Conservation (phyloP, 2,329 filamentous ascomycete species). For the Fusarium sp. region DNA sequence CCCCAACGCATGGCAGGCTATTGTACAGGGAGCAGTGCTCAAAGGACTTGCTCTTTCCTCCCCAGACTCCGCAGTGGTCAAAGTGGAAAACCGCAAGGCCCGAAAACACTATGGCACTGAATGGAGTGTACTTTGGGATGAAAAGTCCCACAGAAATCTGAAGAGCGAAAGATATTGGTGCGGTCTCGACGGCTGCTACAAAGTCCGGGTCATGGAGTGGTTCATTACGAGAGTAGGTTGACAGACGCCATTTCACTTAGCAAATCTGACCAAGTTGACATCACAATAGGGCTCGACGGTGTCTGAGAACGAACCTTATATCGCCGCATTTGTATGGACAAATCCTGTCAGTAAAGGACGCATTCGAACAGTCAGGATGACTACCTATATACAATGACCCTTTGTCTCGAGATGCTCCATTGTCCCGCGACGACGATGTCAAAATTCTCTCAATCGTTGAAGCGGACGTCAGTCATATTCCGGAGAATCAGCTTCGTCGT, state of each 20-base stretch:
- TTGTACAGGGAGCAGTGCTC: slow-evolving; percentile 60
- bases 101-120: slow-evolving; percentile 56
- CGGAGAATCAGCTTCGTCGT: slow-evolving; percentile 47
- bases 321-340: slow-evolving; percentile 45
- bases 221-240: slow-evolving; percentile 51
- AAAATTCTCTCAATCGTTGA: slow-evolving; percentile 49
- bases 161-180: slow-evolving; percentile 49
- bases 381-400: slow-evolving; percentile 49
- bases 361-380: slow-evolving; percentile 47
- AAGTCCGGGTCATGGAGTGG: slow-evolving; percentile 54
- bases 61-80: slow-evolving; percentile 48
- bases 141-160: slow-evolving; percentile 44
- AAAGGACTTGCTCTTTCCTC: slow-evolving; percentile 55
- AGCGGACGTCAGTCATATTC: slow-evolving; percentile 54
- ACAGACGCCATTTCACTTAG: neutral
- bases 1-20: slow-evolving; percentile 57
- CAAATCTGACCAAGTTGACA: neutral
- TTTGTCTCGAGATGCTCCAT: slow-evolving; percentile 45
- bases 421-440: slow-evolving; percentile 50
- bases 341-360: slow-evolving; percentile 47
- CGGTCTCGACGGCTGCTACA: slow-evolving; percentile 49
- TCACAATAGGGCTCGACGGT: slow-evolving; percentile 48
- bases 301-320: slow-evolving; percentile 52
- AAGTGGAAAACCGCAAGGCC: slow-evolving; percentile 52
- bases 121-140: slow-evolving; percentile 45